Percentiles rank a stretch among this genome's conserved stretches.
These are phyloP conservation scores for Lolium rigidum DNA, from an alignment of 176 grass and related monocot genomes.

Conservation along the genomic window DNA sequence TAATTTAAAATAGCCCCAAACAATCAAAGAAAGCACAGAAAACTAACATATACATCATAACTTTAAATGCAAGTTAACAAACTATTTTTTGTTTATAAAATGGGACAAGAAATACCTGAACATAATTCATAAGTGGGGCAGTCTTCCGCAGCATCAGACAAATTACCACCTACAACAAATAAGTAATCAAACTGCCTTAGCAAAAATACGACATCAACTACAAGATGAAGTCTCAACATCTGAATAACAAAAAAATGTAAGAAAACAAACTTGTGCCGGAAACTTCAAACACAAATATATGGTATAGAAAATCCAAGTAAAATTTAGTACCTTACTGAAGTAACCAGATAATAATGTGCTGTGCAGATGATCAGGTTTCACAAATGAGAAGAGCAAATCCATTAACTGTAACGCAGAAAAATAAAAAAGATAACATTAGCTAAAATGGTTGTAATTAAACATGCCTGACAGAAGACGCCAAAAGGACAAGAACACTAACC, in stretches of 20 bases:
- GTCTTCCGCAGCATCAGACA: slow-evolving; percentile 92
- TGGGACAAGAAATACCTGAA: slow-evolving; percentile 69
- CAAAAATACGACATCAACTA: slow-evolving; percentile 6
- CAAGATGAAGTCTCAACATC: slow-evolving; percentile 21
- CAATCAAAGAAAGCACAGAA: neutral
- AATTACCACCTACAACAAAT: slow-evolving; percentile 81
- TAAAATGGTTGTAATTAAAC: slow-evolving; percentile 23
- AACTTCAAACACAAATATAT: neutral
- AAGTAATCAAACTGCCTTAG: slow-evolving; percentile 26
- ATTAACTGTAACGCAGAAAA: slow-evolving; percentile 74
- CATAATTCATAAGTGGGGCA: slow-evolving; percentile 73
- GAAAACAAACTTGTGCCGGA: neutral
- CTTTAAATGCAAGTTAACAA: neutral
- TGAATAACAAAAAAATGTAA: neutral
- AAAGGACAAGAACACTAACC: slow-evolving; percentile 49
- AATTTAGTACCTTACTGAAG: slow-evolving; percentile 92
- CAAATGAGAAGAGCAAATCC: slow-evolving; percentile 96
- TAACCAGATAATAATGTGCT: slow-evolving; percentile 91
- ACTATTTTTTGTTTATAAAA: neutral
- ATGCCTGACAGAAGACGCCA: slow-evolving; percentile 4
- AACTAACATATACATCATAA: neutral
- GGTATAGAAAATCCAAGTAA: slow-evolving; percentile 4
- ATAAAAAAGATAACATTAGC: slow-evolving; percentile 29
- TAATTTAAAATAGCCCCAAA: neutral
- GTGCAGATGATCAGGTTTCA: slow-evolving; percentile 83